Evolutionary conservation across 371 early-diverging fungal genomes (phyloP).

Genomic region (Lichtheimia ramosa): DNA sequence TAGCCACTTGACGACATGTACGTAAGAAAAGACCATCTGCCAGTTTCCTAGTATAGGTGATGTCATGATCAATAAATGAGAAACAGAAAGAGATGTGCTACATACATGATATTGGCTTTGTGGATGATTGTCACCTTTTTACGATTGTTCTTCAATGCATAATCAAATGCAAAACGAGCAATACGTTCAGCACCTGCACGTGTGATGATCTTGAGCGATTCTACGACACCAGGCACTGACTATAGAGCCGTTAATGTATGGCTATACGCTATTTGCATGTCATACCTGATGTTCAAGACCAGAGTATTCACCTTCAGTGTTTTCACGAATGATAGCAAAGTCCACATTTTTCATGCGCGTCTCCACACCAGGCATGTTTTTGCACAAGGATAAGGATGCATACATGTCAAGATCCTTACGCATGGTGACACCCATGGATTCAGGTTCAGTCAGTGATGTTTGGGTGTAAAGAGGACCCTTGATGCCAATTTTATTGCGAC

Average conservation of each 20-base stretch:
- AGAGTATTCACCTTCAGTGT: slow-evolving; percentile 98
- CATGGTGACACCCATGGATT: slow-evolving; percentile 92
- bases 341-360: slow-evolving; percentile 90
- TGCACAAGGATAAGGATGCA: slow-evolving; percentile 84
- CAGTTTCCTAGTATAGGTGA: slow-evolving; percentile 69
- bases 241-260: too few species aligned
- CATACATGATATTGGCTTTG: slow-evolving; percentile 98
- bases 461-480: slow-evolving; percentile 97
- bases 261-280: too few species aligned
- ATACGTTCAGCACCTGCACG: slow-evolving; percentile 94
- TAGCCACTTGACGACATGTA: slow-evolving; percentile 90
- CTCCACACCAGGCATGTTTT: slow-evolving; percentile 79
- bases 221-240: slow-evolving; percentile 95
- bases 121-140: slow-evolving; percentile 98
- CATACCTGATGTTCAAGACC: slow-evolving; percentile 96
- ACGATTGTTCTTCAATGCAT: slow-evolving; percentile 91
- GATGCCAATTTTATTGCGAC: slow-evolving; percentile 93
- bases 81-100: neutral
- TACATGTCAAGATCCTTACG: slow-evolving; percentile 96
- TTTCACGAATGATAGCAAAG: slow-evolving; percentile 97
- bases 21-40: slow-evolving; percentile 96
- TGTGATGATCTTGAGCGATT: slow-evolving; percentile 95
- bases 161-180: slow-evolving; percentile 97
- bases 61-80: neutral
- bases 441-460: slow-evolving; percentile 75